Conservation (phyloP, 2,329 filamentous ascomycete genomes). For the Magnaporthiopsis poae region DNA sequence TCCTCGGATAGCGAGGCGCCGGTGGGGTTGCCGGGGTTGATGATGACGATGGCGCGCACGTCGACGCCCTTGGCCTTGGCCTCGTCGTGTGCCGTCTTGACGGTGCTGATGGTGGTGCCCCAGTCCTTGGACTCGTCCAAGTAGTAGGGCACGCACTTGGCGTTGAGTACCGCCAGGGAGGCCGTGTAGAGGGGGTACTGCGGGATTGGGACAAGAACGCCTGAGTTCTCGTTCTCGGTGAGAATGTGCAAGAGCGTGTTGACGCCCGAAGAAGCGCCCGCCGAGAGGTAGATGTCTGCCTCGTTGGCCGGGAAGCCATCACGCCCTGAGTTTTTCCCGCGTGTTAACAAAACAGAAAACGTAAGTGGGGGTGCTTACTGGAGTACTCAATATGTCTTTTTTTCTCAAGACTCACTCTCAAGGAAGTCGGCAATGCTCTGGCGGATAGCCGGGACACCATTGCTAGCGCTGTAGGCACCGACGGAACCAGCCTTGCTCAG, state of each 20-base stretch:
- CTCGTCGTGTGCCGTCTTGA: conserved; percentile 62
- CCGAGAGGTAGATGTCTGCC: conserved; percentile 78
- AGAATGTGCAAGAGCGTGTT: conserved; percentile 88
- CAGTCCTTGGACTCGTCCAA: conserved; percentile 78
- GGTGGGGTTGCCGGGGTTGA: conserved; percentile 97
- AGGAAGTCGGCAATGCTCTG: conserved; percentile 89
- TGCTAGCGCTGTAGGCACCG: conserved; percentile 91
- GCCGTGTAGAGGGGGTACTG: conserved; percentile 98
- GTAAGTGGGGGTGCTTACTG: background rate
- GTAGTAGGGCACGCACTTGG: conserved; percentile 83
- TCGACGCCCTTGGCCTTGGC: conserved; percentile 71
- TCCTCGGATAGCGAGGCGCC: conserved; percentile 71
- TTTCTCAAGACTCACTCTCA: conserved; percentile 49
- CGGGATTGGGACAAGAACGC: conserved; percentile 87
- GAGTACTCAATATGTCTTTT: background rate
- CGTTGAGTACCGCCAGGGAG: conserved; percentile 74
- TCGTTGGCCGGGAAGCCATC: conserved; percentile 80
- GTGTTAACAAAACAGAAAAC: conserved; percentile 10
- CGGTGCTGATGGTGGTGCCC: conserved; percentile 76
- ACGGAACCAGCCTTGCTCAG: conserved; percentile 79
- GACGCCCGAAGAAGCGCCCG: conserved; percentile 85
- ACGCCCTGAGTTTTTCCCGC: conserved; percentile 41
- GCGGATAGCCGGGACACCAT: conserved; percentile 76
- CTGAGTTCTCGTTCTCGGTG: conserved; percentile 64
- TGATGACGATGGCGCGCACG: conserved; percentile 86